Conservation (phyloP, 306 rosid species). For the Pyrus bretschneideri region DNA sequence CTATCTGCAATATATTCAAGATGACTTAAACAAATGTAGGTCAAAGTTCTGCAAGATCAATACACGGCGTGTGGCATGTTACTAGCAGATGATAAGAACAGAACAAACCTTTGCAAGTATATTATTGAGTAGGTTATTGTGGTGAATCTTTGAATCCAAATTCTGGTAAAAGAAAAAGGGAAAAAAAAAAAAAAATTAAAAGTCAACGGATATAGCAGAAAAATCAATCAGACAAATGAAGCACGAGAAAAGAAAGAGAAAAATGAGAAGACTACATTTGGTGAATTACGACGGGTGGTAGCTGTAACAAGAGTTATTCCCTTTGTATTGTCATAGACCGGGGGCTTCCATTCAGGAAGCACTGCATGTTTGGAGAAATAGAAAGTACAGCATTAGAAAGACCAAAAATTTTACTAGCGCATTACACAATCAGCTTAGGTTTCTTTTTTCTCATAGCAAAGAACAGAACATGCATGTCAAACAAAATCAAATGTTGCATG, state of each 20-base stretch:
- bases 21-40: slow-evolving; percentile 8
- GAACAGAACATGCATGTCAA: not conserved
- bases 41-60: not conserved
- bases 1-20: slow-evolving; percentile 50
- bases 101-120: slow-evolving; percentile 74
- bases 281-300: slow-evolving; percentile 79
- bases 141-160: slow-evolving; percentile 95
- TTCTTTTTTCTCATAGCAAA: not conserved
- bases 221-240: not conserved
- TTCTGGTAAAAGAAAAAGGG: slow-evolving; percentile 36
- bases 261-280: slow-evolving; percentile 51
- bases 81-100: not conserved
- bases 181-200: not conserved
- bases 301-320: slow-evolving; percentile 75
- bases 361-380: slow-evolving; percentile 39
- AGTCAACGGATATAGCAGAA: slow-evolving; percentile 11
- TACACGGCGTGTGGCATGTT: not conserved
- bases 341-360: slow-evolving; percentile 91
- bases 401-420: not conserved
- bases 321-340: slow-evolving; percentile 66
- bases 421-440: not conserved
- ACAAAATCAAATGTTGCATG: not conserved
- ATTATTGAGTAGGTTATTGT: slow-evolving; percentile 83
- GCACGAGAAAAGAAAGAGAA: not conserved
- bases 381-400: not conserved